Conservation (phyloP, 2,329 filamentous ascomycete genomes). For the Aspergillus udagawae region DNA sequence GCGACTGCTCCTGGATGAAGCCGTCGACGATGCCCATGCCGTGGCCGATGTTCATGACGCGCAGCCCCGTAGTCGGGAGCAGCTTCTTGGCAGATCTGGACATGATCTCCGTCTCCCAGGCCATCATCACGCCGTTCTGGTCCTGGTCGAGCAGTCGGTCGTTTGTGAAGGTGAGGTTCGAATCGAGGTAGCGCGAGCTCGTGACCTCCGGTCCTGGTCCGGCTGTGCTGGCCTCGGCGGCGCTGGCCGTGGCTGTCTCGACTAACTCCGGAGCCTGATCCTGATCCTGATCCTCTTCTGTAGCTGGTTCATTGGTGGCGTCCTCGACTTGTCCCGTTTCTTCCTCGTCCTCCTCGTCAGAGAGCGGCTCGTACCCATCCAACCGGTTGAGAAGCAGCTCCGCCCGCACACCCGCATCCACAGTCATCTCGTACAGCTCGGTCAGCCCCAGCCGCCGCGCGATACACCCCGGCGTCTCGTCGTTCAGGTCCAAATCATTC, state of each 20-base stretch:
- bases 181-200: conserved; percentile 65
- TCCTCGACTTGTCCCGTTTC: conserved; percentile 29
- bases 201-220: conserved; percentile 46
- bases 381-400: conserved; percentile 81
- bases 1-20: conserved; percentile 66
- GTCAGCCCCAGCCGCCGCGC: conserved; percentile 65
- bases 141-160: conserved; percentile 68
- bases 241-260: conserved; percentile 11
- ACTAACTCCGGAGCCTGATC: conserved; percentile 22
- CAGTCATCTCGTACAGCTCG: conserved; percentile 73
- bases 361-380: conserved; percentile 72
- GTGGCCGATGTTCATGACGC: conserved; percentile 81
- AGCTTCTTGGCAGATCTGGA: conserved; percentile 67
- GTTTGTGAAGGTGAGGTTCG: conserved; percentile 60
- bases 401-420: conserved; percentile 85
- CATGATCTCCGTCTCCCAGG: conserved; percentile 88
- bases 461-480: conserved; percentile 89
- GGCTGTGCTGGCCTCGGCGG: conserved; percentile 7
- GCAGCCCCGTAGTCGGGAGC: conserved; percentile 57
- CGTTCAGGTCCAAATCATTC: conserved; percentile 85
- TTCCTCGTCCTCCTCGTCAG: conserved; percentile 44
- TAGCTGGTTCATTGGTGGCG: conserved; percentile 35
- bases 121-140: conserved; percentile 89
- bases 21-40: conserved; percentile 86
- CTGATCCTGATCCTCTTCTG: conserved; percentile 14